Base-by-base conservation (phyloP, 306 rosid species). In the Corylus americana region DNA sequence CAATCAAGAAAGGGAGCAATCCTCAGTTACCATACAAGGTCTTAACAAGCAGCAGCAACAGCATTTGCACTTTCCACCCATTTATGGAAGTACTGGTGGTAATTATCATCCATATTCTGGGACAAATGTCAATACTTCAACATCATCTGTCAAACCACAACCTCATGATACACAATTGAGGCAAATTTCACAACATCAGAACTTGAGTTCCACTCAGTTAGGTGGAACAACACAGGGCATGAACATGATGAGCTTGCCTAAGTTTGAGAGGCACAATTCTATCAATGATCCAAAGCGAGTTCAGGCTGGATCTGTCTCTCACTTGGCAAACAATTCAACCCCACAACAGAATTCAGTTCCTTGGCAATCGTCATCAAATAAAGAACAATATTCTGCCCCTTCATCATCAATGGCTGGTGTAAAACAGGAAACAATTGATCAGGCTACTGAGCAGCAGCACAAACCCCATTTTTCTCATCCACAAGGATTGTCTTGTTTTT, bases 41-140 rank as follows among this genome's bases (percentile, higher is more conserved):
- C 89, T 87, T 62, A 89, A 74, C 77, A 88, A 85, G 86, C 94
- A 87, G 83, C 94, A 91, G 78, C 92, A 88, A 27, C 97, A 88
- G 27, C 91, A 82, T 83, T 78, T 89, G 73, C 97, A 86, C 75
- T 88, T 86, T 71, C 89, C 97, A 13, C 90, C 90, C 71, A 82
- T 86, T 79, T 91, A 88, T 77, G 97, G 98, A 67, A 79, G 78
- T 75, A 88, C 68, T 80, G 86, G 84, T 72, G 83, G 91, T 78
- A 92, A 86, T 80, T 91, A 83, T 84, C 87, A 75, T 80, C 84
- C 87, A 39, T 94, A 87, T 86, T 77, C 92, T 2, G 97, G 93
- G 71, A 74, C 93, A 57, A 83, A 51, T 73, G 75, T 88, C 74
- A 91, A 82, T 82, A 73, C 90, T 77, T 83, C 88, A 37, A 55